Base-by-base conservation (phyloP, 768 basidiomycete species). In the Boletus bicolor region DNA sequence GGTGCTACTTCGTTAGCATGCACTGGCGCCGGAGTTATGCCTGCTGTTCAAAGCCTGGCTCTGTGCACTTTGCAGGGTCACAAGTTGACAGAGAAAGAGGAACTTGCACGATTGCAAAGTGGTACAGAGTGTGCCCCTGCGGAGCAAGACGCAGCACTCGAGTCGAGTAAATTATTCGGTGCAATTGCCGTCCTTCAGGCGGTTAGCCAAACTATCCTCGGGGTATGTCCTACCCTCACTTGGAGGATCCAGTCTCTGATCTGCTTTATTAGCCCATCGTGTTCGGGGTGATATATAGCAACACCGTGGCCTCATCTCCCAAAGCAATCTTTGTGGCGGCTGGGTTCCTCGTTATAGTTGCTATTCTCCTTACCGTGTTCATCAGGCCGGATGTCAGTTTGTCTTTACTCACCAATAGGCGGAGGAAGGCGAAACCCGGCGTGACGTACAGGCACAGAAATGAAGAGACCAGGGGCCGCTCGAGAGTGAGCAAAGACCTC, bases 31-130 rank as follows among this genome's bases (percentile, higher is more conserved):
- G 90, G 88, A 4, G 80, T 85, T 14, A 79, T 81, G 52, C 89
- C 90, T 8, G 79, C 86, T 0, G 68, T 82, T 49, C 85, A 90
- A 57, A 88, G 86, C n/a, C 75, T 92, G 9, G 89, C 87, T 0
- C 74, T 91, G 5, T 87, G 82, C 61, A 76, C 88, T n/a, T 58
- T 81, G n/a, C 75, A 77, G 36, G 65, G 65, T 42, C 68, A 62
- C 53, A 69, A 54, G 38, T 41, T 65, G 41, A 65, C 53, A 24
- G 57, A 66, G 45, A 59, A 65, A 28, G 82, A 68, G 76, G 79
- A 37, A 68, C 76, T 32, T 60, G 75, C 50, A 28, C 67, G 54
- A 21, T 19, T 54, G 32, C 62, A 41, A 19, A 55, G 54, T 17
- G 44, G 43, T 19, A 2, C 42, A 19, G 62, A 44, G 17, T 46